Base-by-base conservation (phyloP, 2,329 filamentous ascomycete genomes). In the Penicillium italicum region DNA sequence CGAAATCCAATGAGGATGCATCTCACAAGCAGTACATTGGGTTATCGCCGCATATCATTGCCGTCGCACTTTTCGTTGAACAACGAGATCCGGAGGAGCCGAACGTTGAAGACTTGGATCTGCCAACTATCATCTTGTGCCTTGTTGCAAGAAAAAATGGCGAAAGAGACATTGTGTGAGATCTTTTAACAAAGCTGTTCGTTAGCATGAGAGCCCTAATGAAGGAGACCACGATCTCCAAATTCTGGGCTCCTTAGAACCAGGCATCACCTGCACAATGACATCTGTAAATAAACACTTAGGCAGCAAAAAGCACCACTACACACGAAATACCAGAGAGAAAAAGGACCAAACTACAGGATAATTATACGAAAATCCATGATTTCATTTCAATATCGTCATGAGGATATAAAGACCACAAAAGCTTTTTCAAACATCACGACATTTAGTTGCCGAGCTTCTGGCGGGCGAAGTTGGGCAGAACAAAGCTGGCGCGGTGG, bases 381-480 rank as follows among this genome's bases (percentile, higher is more conserved):
- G 49, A 53, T 56, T 52, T 56, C 53, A 56, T 56, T 56, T 47
- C 53, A 56, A 56, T 56, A 53, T 56, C 49, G 53, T 56, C 42
- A 53, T 53, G 36, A 47, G 49, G 37, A 56, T 53, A 36, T 53
- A 56, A 53, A 53, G 49, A 52, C 53, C 53, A 56, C 16, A 53
- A 47, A 50, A 51, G 47, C 47, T 55, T 55, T 55, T 55, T 40
- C n/a, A 18, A 22, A 53, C 5, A 53, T 45, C 41, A 51, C 46
- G 12, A 34, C 41, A 57, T 38, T 46, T 62, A 64, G 44, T 60
- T 58, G 46, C 62, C 75, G 66, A 86, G 74, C 58, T 80, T 82
- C 83, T 93, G 88, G 75, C 90, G 86, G 56, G 93, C 93, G 76
- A 97, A 99, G 73, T 85, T 97, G 60, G 94, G 94, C 73, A 99